Conservation (phyloP, 2,329 filamentous ascomycete genomes). For the Didymosphaeria variabile region DNA sequence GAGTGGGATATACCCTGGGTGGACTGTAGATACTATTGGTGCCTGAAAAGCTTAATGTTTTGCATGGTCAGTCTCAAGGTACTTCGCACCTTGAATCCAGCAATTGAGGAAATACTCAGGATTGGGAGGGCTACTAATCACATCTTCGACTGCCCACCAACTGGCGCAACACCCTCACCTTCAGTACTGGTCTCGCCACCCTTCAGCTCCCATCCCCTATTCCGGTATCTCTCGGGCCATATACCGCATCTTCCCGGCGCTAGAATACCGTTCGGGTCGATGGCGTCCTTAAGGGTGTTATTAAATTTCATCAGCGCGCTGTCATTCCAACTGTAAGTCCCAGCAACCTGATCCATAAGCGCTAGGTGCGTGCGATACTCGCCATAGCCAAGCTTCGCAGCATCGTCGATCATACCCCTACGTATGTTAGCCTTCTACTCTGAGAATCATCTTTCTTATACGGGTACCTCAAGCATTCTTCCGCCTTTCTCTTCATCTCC, state of each 20-base stretch:
- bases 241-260: slow-evolving; percentile 33
- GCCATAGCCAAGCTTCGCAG: slow-evolving; percentile 52
- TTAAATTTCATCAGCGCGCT: slow-evolving; percentile 56
- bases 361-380: slow-evolving; percentile 59
- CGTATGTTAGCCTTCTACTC: slow-evolving; percentile 7
- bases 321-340: slow-evolving; percentile 57
- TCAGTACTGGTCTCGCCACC: slow-evolving; percentile 24
- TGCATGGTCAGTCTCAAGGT: neutral
- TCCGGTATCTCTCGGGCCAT: slow-evolving; percentile 29
- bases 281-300: slow-evolving; percentile 55
- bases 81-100: neutral
- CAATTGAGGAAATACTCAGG: neutral
- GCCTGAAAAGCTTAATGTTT: neutral
- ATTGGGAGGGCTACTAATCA: slow-evolving; percentile 1
- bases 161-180: slow-evolving; percentile 24
- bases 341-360: slow-evolving; percentile 59
- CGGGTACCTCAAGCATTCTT: slow-evolving; percentile 31
- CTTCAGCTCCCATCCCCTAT: slow-evolving; percentile 27
- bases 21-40: neutral
- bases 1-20: slow-evolving; percentile 1
- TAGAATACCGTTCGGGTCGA: slow-evolving; percentile 53
- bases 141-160: slow-evolving; percentile 16
- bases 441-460: neutral
- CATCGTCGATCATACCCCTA: slow-evolving; percentile 48
- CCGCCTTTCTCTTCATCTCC: slow-evolving; percentile 32